Evolutionary conservation across 1,284 basidiomycete genomes (phyloP).

Genomic region (Apiotrichum akiyoshidainum): DNA sequence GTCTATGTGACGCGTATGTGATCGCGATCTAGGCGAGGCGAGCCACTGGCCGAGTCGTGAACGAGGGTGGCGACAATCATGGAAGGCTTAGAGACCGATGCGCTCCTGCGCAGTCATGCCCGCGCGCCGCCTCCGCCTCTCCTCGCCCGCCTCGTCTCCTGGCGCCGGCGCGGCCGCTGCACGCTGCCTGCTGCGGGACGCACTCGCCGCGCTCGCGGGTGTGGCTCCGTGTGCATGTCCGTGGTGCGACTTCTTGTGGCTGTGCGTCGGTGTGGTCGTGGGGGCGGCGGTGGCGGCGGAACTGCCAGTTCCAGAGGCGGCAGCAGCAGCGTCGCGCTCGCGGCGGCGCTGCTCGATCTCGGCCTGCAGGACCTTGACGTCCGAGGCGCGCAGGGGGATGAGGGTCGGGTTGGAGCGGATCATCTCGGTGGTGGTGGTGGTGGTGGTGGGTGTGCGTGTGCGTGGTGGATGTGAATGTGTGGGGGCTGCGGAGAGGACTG

Average conservation of each 20-base stretch:
- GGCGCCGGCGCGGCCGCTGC: background rate
- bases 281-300: background rate
- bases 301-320: background rate
- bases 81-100: constrained; percentile 7
- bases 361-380: constrained; percentile 42
- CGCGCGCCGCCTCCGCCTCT: constrained; percentile 11
- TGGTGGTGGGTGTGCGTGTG: too few relatives aligned
- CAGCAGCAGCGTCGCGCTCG: constrained; percentile 2
- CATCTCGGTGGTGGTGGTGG: constrained; percentile 23
- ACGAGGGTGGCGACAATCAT: too few relatives aligned
- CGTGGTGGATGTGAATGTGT: too few relatives aligned
- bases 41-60: background rate
- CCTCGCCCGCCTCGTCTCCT: constrained; percentile 10
- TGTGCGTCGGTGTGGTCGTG: too few relatives aligned
- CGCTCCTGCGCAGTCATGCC: constrained; percentile 13
- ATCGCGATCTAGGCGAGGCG: background rate
- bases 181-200: constrained; percentile 9
- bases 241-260: background rate
- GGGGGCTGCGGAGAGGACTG: background rate
- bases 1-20: too few relatives aligned
- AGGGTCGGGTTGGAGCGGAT: constrained; percentile 48
- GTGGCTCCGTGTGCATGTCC: too few relatives aligned
- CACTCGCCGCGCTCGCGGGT: background rate
- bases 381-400: constrained; percentile 42
- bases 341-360: constrained; percentile 39